Conservation (phyloP, 78 protist species). For the Dictyostelium brefeldianum region DNA sequence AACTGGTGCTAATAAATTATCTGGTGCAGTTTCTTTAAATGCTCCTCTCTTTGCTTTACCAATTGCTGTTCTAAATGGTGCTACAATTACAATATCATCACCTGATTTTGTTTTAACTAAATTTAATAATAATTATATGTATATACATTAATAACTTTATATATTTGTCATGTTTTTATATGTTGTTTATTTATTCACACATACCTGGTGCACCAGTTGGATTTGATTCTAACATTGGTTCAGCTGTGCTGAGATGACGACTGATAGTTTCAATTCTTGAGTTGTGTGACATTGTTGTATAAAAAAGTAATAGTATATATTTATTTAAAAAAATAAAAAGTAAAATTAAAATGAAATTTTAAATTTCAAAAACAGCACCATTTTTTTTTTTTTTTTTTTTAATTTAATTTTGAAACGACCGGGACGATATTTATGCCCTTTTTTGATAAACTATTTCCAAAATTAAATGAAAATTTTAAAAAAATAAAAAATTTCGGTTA, state of each 20-base stretch:
- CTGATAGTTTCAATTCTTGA: conserved; percentile 56
- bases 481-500: too few species aligned
- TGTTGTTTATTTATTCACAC: neutral
- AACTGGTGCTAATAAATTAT: conserved; percentile 83
- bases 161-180: neutral
- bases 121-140: neutral
- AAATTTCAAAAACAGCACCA: neutral
- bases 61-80: conserved; percentile 87
- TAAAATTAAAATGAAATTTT: neutral
- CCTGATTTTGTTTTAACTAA: conserved; percentile 35
- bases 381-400: too few species aligned
- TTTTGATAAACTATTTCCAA: too few species aligned
- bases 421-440: too few species aligned
- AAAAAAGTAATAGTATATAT: neutral
- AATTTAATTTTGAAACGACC: too few species aligned
- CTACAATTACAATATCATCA: conserved; percentile 84
- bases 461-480: too few species aligned
- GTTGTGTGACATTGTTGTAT: conserved; percentile 5
- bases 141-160: neutral
- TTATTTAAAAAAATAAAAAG: neutral
- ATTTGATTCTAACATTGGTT: conserved; percentile 25
- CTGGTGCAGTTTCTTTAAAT: conserved; percentile 88
- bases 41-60: conserved; percentile 87
- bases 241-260: conserved; percentile 52
- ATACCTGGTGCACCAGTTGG: neutral